A percentile compares a stretch with the other conserved stretches of the same genome.
phyloP scores from a whole-genome alignment of 2,329 filamentous ascomycete genomes.

The Orbilia ellipsospora region DNA sequence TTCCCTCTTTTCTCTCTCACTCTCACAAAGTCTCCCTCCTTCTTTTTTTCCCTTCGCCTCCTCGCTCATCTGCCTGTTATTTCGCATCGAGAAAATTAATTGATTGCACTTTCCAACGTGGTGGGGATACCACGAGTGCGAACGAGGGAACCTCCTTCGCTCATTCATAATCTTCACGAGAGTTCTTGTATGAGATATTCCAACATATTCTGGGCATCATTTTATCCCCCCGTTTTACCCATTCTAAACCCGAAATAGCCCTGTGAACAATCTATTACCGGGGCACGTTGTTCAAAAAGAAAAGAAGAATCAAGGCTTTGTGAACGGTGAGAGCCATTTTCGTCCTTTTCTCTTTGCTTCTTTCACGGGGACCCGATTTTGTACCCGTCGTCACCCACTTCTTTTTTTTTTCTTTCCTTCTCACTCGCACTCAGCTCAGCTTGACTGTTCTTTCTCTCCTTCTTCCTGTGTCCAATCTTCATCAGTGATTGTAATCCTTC shows the following conservation, averaged over 20 bases:
- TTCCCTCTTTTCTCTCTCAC: conserved; percentile 24
- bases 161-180: conserved; percentile 31
- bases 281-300: conserved; percentile 8
- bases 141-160: conserved; percentile 46
- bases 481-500: background rate
- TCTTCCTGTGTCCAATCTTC: background rate
- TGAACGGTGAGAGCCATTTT: conserved; percentile 48
- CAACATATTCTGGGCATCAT: background rate
- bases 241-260: conserved; percentile 54
- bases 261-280: background rate
- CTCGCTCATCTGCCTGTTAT: conserved; percentile 10
- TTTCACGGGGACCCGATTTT: conserved; percentile 40
- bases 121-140: conserved; percentile 28
- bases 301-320: conserved; percentile 17
- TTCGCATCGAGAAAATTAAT: conserved; percentile 1
- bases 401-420: conserved; percentile 29
- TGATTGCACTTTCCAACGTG: conserved; percentile 2
- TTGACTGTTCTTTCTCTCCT: conserved; percentile 10
- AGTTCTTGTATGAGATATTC: background rate
- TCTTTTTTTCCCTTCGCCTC: conserved; percentile 6
- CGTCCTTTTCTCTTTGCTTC: conserved; percentile 26
- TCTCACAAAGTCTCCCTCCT: background rate
- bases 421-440: conserved; percentile 5
- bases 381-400: conserved; percentile 48
- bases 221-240: conserved; percentile 34